Evolutionary conservation across 805 yeast genomes (phyloP), one percentile per base, ranked within the genome.

Genomic region (Candida nemodendra): DNA sequence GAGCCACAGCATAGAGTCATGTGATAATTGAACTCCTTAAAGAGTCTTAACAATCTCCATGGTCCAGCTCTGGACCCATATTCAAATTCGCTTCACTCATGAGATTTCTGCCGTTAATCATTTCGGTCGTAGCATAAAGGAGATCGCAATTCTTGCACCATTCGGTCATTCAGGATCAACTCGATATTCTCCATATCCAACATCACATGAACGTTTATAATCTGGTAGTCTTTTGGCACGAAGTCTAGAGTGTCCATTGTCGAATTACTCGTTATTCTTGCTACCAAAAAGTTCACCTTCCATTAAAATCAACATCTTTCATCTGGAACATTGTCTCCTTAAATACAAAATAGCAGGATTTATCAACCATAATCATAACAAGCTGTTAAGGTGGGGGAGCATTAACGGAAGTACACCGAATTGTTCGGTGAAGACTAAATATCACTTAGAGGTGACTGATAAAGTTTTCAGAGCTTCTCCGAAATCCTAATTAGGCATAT

Each of bases 1-100:
- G n/a, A n/a, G n/a, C n/a, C n/a, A n/a, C n/a, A n/a, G n/a, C n/a
- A 64, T 5, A 61, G 48, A 8, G 71, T 65, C 43, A 65, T 53
- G 28, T 54, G 57, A 32, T 47, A 56, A 14, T 44, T 45, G 34
- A 56, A 59, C 44, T 65, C 59, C 34, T 57, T 56, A 44, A 65
- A 62, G 17, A 61, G 42, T 30, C 64, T 46, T 11, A 65, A 47
- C 4, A 65, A 30, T 38, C 52, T 37, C 52, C 52, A 48, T 9
- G 33, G 30, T 11, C 52, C 52, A 5, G 48, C 44, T 23, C 52
- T 39, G 5, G 46, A 35, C 9, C 52, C 52, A 29, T 43, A 43
- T 27, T 45, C 45, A 29, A 42, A 43, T 31, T 43, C 47, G 9
- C 43, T 32, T 45, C 47, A 27, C 50, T 42, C 47, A 42, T 45